These are phyloP conservation scores for Hyaloperonospora arabidopsidis DNA, from an alignment of 352 stramenopile species.

Conservation along the genomic window DNA sequence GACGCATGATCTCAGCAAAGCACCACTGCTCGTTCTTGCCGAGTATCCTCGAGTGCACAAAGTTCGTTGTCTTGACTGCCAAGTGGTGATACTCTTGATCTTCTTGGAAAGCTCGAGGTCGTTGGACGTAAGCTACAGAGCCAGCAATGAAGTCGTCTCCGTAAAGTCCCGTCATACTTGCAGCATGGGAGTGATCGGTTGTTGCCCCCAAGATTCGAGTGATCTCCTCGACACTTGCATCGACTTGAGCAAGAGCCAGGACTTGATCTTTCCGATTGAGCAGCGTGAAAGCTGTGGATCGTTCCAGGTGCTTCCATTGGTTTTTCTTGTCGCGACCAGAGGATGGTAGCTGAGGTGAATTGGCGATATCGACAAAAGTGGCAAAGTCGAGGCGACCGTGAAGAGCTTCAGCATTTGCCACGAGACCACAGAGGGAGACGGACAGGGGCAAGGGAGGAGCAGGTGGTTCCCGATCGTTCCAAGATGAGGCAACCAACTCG, in stretches of 20 bases:
- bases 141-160: constrained; percentile 28
- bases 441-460: constrained; percentile 13
- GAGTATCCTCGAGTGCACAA: constrained; percentile 29
- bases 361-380: constrained; percentile 13
- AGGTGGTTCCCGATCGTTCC: constrained; percentile 15
- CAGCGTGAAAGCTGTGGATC: constrained; percentile 15
- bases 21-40: constrained; percentile 41
- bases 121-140: constrained; percentile 21
- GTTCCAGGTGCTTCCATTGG: constrained; percentile 22
- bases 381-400: constrained; percentile 20
- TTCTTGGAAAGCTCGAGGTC: constrained; percentile 1
- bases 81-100: constrained; percentile 13
- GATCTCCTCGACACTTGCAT: constrained; percentile 31
- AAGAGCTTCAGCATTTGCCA: constrained; percentile 14
- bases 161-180: constrained; percentile 33
- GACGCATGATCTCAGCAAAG: constrained; percentile 26
- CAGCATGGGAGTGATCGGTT: constrained; percentile 12
- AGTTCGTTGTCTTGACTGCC: constrained; percentile 27
- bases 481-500: background rate
- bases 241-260: constrained; percentile 18
- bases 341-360: constrained; percentile 9
- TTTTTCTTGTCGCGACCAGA: constrained; percentile 7
- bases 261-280: constrained; percentile 24
- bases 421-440: constrained; percentile 9
- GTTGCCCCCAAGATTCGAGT: constrained; percentile 18